Conservation (phyloP, 768 basidiomycete genomes). For the Naganishia vaughanmartiniae region DNA sequence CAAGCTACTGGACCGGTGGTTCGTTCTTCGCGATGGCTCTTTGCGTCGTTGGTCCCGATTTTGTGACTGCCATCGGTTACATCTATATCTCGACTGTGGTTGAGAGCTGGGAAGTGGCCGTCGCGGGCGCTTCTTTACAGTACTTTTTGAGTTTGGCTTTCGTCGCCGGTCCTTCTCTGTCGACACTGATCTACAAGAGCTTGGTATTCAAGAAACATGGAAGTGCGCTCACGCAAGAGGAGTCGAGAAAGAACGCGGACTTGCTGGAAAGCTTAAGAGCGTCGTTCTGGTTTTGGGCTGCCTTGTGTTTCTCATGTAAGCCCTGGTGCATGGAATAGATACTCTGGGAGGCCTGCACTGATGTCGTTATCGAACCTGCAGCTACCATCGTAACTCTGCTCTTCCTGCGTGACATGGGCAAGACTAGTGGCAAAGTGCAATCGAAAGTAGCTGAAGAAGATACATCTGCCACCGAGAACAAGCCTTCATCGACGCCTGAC, state of each 20-base stretch:
- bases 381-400: background rate
- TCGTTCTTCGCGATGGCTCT: slow-evolving; percentile 37
- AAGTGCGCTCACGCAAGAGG: background rate
- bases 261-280: slow-evolving; percentile 39
- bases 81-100: slow-evolving; percentile 39
- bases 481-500: background rate
- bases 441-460: background rate
- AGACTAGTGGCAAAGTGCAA: background rate
- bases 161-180: slow-evolving; percentile 43
- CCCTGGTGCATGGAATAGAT: background rate
- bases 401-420: background rate
- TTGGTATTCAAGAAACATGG: slow-evolving; percentile 31
- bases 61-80: slow-evolving; percentile 29
- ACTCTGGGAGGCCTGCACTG: background rate
- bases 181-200: slow-evolving; percentile 38
- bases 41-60: slow-evolving; percentile 39
- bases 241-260: background rate
- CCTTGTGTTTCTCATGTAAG: slow-evolving; percentile 37
- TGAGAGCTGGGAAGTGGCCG: slow-evolving; percentile 35
- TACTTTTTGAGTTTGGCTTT: slow-evolving; percentile 44
- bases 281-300: slow-evolving; percentile 46
- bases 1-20: slow-evolving; percentile 39
- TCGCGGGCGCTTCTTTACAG: slow-evolving; percentile 43
- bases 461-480: background rate
- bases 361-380: background rate